Percentiles rank a stretch among this genome's conserved stretches.
Conservation (phyloP, 2,329 filamentous ascomycete species). For the Claviceps capensis region DNA sequence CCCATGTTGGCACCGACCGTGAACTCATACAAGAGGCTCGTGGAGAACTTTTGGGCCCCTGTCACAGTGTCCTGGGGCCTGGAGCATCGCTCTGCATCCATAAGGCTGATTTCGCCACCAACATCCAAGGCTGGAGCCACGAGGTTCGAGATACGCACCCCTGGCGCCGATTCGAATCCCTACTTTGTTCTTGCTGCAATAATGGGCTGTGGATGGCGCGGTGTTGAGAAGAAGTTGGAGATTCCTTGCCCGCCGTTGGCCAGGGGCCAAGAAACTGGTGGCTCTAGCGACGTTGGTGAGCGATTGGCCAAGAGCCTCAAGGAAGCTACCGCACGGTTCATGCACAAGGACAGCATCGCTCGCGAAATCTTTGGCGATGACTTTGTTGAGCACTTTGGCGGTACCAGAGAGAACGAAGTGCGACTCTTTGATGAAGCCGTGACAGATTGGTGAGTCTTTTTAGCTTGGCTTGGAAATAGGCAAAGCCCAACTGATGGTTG, state of each 20-base stretch:
- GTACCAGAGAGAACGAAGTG: slow-evolving; percentile 84
- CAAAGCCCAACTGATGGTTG: too few species aligned
- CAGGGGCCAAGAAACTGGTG: slow-evolving; percentile 71
- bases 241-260: slow-evolving; percentile 72
- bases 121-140: slow-evolving; percentile 75
- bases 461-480: background rate
- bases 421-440: slow-evolving; percentile 89
- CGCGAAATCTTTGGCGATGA: slow-evolving; percentile 85
- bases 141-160: slow-evolving; percentile 82
- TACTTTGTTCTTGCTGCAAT: slow-evolving; percentile 79
- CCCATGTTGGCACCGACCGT: slow-evolving; percentile 85
- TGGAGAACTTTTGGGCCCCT: slow-evolving; percentile 98
- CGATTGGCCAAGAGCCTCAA: slow-evolving; percentile 72
- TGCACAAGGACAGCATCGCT: slow-evolving; percentile 68
- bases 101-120: slow-evolving; percentile 80
- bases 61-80: slow-evolving; percentile 96
- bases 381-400: slow-evolving; percentile 91
- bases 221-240: slow-evolving; percentile 81
- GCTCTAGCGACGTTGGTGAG: slow-evolving; percentile 54
- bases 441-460: slow-evolving; percentile 70
- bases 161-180: slow-evolving; percentile 87
- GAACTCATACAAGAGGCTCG: slow-evolving; percentile 95
- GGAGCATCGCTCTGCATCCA: slow-evolving; percentile 84
- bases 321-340: slow-evolving; percentile 72
- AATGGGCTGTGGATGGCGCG: slow-evolving; percentile 77